These are phyloP conservation scores for Cyamopsis tetragonoloba DNA, from an alignment of 306 rosid species.

Conservation along the genomic window DNA sequence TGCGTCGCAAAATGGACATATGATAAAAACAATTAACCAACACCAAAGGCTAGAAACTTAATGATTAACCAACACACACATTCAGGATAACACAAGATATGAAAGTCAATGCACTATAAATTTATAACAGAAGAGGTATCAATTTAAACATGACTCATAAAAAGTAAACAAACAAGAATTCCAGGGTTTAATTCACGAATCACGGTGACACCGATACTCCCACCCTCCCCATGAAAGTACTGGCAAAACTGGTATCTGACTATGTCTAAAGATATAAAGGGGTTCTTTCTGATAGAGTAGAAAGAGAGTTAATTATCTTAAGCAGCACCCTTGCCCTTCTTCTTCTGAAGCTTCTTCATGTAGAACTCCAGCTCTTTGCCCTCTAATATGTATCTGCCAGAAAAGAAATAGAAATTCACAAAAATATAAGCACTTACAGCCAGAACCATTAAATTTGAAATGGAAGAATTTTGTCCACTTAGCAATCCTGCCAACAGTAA, in stretches of 20 bases:
- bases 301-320: slow-evolving; percentile 22
- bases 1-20: not conserved
- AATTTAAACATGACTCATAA: slow-evolving; percentile 9
- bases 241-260: slow-evolving; percentile 20
- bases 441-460: not conserved
- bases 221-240: not conserved
- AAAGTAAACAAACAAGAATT: not conserved
- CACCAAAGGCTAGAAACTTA: not conserved
- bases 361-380: slow-evolving; percentile 75
- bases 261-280: too few relatives aligned
- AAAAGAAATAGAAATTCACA: too few relatives aligned
- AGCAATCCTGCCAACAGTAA: not conserved
- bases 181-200: too few relatives aligned
- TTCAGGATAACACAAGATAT: not conserved
- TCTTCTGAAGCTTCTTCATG: slow-evolving; percentile 68
- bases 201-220: not conserved
- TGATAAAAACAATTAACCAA: not conserved
- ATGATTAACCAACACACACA: not conserved
- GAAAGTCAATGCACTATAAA: not conserved
- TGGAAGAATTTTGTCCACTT: not conserved
- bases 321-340: slow-evolving; percentile 62
- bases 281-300: not conserved
- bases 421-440: not conserved
- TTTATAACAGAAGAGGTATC: not conserved
- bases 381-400: slow-evolving; percentile 60